Evolutionary conservation across 768 basidiomycete species (phyloP).

Genomic region (Kwoniella pini): DNA sequence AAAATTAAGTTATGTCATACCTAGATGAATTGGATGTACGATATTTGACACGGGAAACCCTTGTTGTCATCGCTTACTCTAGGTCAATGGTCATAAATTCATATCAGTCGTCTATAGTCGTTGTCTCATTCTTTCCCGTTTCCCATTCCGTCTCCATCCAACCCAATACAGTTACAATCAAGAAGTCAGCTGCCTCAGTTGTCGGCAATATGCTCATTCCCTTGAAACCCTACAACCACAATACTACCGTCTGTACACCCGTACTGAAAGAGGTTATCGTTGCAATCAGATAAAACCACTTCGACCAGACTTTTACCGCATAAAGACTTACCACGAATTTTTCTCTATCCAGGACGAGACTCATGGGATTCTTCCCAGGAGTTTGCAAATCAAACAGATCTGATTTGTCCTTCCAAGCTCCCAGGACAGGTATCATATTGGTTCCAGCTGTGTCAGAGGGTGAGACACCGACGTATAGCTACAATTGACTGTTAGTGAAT

Average conservation of each 20-base stretch:
- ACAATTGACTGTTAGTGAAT: conserved; percentile 1
- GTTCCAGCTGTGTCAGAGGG: conserved; percentile 37
- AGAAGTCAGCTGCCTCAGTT: too few relatives aligned
- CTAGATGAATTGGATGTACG: too few relatives aligned
- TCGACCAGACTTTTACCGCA: too few relatives aligned
- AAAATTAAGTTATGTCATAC: too few relatives aligned
- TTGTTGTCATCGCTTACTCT: too few relatives aligned
- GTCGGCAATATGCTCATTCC: background rate
- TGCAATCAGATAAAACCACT: too few relatives aligned
- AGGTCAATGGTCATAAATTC: too few relatives aligned
- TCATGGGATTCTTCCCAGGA: conserved; percentile 93
- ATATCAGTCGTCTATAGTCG: too few relatives aligned
- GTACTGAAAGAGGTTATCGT: conserved; percentile 1
- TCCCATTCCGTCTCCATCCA: too few relatives aligned
- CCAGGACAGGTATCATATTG: conserved; percentile 65
- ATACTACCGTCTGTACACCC: conserved; percentile 22
- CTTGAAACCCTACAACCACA: conserved; percentile 11
- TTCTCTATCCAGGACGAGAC: conserved; percentile 86
- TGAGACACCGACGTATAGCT: conserved; percentile 36
- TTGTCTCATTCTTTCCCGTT: too few relatives aligned
- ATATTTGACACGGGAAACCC: too few relatives aligned
- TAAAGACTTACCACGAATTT: conserved; percentile 69
- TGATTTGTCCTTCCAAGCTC: conserved; percentile 74
- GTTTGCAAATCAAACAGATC: conserved; percentile 61
- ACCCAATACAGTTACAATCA: background rate